Evolutionary conservation across 139 green algal species (phyloP).

Genomic region (Chlamydomonas applanata): DNA sequence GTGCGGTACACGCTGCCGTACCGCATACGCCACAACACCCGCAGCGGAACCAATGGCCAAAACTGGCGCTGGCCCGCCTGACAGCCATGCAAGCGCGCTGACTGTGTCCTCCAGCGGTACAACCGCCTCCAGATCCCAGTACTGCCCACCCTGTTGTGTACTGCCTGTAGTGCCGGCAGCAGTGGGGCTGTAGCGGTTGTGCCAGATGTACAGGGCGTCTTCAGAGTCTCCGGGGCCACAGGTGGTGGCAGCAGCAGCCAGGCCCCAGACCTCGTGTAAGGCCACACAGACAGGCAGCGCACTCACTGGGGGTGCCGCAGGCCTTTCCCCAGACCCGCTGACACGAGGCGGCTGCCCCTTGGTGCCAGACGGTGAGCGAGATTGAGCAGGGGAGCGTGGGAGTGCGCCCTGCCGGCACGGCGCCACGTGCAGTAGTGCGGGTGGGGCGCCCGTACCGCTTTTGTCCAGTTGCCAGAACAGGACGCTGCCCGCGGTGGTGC

Average conservation of each 20-base stretch:
- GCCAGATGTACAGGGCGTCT: constrained; percentile 44
- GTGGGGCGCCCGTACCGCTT: too few species aligned
- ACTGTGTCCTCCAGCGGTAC: constrained; percentile 36
- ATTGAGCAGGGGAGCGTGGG: too few species aligned
- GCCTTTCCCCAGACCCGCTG: background rate
- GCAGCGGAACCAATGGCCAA: constrained; percentile 26
- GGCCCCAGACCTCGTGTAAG: constrained; percentile 22
- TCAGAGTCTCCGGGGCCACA: constrained; percentile 35
- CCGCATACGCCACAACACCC: background rate
- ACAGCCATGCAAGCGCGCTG: constrained; percentile 40
- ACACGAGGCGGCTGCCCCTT: too few species aligned
- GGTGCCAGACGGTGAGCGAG: too few species aligned
- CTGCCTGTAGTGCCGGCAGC: background rate
- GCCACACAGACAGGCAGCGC: constrained; percentile 6
- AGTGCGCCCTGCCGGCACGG: too few species aligned
- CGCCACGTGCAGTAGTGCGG: background rate
- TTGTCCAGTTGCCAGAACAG: constrained; percentile 32
- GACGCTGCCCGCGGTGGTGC: constrained; percentile 22
- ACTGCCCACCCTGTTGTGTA: background rate
- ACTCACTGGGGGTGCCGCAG: constrained; percentile 8
- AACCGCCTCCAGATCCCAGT: constrained; percentile 28
- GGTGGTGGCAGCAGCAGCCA: constrained; percentile 39
- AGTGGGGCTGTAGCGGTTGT: background rate
- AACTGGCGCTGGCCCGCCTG: constrained; percentile 19
- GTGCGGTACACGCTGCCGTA: background rate